Base-by-base conservation (phyloP, 106 monocot species). In the Dendrobium chrysotoxum region DNA sequence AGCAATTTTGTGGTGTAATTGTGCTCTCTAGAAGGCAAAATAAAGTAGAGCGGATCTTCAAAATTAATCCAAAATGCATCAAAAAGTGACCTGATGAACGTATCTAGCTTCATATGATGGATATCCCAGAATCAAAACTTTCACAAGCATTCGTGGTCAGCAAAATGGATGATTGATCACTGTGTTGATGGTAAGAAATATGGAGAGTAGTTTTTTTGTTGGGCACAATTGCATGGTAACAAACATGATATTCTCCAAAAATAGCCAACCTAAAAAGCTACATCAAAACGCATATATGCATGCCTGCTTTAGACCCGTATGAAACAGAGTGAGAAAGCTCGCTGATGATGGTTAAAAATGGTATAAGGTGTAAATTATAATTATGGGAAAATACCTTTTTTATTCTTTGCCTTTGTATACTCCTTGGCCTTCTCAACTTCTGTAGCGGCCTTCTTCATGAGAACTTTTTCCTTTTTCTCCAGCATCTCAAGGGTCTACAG, bases 391-490 rank as follows among this genome's bases (percentile, higher is more conserved):
- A 46, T 9, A 82, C 82, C 82, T 70, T 68, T 58, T 50, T 77
- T 77, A 42, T 82, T 77, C 68, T 82, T 82, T 41, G 66, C 66
- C 21, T 38, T 82, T 6, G 82, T 77, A 46, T 67, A 82, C 57
- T 82, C 82, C 42, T 77, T 82, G 5, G 82, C 82, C 67, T 75
- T 77, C 54, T 82, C 76, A 46, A 82, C 42, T 74, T 77, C 82
- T 9, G 66, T 28, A 46, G 77, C 23, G 20, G 46, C 75, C 67
- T 82, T 82, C 50, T 82, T 82, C 61, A 67, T 46, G 20, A 82
- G 77, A 41, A 77, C 76, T n/a, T 42, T 77, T 67, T 82, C 82
- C 65, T 77, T 82, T 38, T 82, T 74, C 77, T 77, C 77, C 7
- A 77, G 67, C 77, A 82, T 77, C n/a, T 82, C 77, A 25, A 77